Base-by-base conservation (phyloP, 768 basidiomycete genomes). In the Leccinum longicurvipes region DNA sequence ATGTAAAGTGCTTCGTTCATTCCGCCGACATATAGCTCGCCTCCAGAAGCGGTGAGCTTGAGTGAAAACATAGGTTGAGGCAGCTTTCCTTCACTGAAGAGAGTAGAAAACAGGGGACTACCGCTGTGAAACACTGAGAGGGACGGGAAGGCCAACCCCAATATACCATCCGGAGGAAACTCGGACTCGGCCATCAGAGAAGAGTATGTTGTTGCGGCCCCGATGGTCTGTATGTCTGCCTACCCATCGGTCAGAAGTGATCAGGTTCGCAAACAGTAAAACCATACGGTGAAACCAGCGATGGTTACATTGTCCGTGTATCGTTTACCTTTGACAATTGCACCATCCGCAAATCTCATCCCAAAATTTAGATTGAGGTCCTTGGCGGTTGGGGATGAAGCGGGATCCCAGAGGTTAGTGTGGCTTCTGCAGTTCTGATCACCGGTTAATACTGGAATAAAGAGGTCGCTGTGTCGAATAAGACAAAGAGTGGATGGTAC, bases 1-100 rank as follows among this genome's bases (percentile, higher is more conserved):
- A 63, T 67, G 63, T 73, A 79, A 50, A 72, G 65, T 17, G 60
- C 53, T 6, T 63, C 34, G 61, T 82, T 73, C 25, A 66, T 62
- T 50, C 79, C 79, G 27, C 80, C 79, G 25, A 80, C 47, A 61
- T 63, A 75, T 36, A 79, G 63, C 59, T 76, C 70, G 24, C 59
- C 57, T 24, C 62, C 64, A 72, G 67, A 41, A 63, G 36, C 5
- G 17, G 15, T n/a, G 17, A 36, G 34, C 34, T 15, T 6, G 34
- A 36, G 17, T 17, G 34, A 72, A 60, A 75, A 74, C 42, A 64
- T 55, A 17, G 69, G 52, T 15, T 67, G 48, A 11, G 31, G 19
- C 31, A 65, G 54, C 36, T 62, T 36, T 2, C 54, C 52, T 4
- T 67, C 11, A 28, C 28, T 31, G 24, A 72, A 53, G 15, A 70